phyloP scores from a whole-genome alignment of 495 filamentous ascomycete species.

The Choiromyces venosus region DNA sequence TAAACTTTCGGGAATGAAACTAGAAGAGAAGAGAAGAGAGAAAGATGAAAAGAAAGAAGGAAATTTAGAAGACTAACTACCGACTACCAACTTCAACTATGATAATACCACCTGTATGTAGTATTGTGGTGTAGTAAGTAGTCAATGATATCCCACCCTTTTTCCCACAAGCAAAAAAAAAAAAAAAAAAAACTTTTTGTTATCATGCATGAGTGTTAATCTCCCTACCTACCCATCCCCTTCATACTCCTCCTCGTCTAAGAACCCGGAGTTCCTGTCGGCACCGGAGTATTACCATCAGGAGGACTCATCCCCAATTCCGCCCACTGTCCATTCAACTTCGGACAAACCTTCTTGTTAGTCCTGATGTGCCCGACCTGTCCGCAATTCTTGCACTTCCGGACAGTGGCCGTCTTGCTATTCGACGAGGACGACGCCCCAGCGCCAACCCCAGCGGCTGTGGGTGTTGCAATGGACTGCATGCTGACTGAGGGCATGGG shows the following conservation, averaged over 20 bases:
- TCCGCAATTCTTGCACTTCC: conserved; percentile 96
- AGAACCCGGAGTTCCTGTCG: neutral
- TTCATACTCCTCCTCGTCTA: neutral
- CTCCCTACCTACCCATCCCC: neutral
- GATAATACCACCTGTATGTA: neutral
- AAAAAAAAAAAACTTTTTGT: neutral
- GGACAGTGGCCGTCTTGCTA: conserved; percentile 59
- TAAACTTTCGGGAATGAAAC: neutral
- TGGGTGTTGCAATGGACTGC: conserved; percentile 31
- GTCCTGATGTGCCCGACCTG: conserved; percentile 78
- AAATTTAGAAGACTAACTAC: neutral
- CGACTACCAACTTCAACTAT: neutral
- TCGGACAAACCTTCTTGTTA: conserved; percentile 42
- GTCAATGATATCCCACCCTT: neutral
- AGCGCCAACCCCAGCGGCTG: conserved; percentile 35
- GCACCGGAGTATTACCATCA: neutral
- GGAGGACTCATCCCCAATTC: conserved; percentile 41
- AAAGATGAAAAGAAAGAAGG: neutral
- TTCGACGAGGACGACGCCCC: conserved; percentile 32
- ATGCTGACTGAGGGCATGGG: neutral
- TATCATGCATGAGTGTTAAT: neutral
- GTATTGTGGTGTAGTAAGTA: no score
- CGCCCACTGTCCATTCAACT: conserved; percentile 40
- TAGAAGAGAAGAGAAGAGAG: neutral
- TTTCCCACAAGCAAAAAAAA: neutral